Percentiles rank a stretch among this genome's conserved stretches.
Evolutionary conservation across 2,329 filamentous ascomycete genomes (phyloP).

Genomic region (Colletotrichum incanum): DNA sequence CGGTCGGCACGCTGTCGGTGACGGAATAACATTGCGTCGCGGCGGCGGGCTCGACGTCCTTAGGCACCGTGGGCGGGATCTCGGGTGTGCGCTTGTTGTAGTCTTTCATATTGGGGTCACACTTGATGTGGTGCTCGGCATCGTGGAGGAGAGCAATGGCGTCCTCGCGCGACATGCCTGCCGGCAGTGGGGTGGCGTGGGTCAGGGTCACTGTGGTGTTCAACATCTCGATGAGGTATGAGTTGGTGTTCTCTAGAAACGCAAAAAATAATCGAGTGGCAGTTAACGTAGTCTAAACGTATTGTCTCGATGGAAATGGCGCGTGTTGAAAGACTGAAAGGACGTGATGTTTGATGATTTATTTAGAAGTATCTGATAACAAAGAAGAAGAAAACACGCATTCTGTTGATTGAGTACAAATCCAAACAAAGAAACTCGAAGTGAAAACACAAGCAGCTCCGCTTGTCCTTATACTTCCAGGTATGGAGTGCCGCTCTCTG

Average conservation of each 20-base stretch:
- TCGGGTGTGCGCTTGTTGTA: constrained; percentile 50
- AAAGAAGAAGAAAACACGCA: not conserved
- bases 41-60: constrained; percentile 47
- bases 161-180: constrained; percentile 52
- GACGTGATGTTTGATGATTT: not conserved
- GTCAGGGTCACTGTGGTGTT: constrained; percentile 59
- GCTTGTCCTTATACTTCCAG: constrained; percentile 7
- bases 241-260: not conserved
- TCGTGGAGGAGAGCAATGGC: constrained; percentile 66
- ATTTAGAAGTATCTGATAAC: not conserved
- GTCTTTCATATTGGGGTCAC: constrained; percentile 66
- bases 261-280: too few relatives aligned
- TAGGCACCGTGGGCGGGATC: constrained; percentile 50
- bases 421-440: constrained; percentile 24
- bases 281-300: not conserved
- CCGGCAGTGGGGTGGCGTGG: constrained; percentile 62
- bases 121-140: constrained; percentile 66
- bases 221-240: constrained; percentile 55
- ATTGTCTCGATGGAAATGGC: not conserved
- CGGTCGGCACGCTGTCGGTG: constrained; percentile 65
- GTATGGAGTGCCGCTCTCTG: constrained; percentile 6
- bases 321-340: not conserved
- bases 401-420: not conserved
- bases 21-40: constrained; percentile 62
- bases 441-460: constrained; percentile 1